phyloP scores from a whole-genome alignment of 495 filamentous ascomycete species.

The Penicillium parvum region DNA sequence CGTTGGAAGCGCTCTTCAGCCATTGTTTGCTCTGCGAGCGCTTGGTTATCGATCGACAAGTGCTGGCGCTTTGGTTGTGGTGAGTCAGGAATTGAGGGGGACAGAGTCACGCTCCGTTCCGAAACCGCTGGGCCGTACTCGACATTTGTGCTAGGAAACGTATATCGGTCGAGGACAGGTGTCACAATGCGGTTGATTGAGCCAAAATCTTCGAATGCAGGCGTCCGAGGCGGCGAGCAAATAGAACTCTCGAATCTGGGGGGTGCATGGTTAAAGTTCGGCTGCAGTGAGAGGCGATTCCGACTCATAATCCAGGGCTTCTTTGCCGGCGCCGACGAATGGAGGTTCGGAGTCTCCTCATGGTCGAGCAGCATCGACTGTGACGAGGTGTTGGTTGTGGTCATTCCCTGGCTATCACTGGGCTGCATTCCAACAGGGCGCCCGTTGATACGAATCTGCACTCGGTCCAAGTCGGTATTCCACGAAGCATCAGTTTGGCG shows the following conservation, averaged over 20 bases:
- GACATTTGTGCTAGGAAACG: too few species aligned
- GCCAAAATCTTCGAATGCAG: constrained; percentile 2
- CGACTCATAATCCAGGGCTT: background rate
- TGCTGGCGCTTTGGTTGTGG: background rate
- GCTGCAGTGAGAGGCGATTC: background rate
- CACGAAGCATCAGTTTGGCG: constrained; percentile 6
- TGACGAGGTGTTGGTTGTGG: constrained; percentile 21
- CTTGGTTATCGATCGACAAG: constrained; percentile 20
- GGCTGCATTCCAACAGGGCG: constrained; percentile 6
- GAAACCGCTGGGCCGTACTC: too few species aligned
- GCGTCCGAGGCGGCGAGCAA: too few species aligned
- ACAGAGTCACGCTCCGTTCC: background rate
- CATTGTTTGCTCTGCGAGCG: constrained; percentile 1
- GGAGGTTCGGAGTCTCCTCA: constrained; percentile 7
- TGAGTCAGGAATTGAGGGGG: background rate
- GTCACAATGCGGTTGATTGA: background rate
- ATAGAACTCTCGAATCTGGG: background rate
- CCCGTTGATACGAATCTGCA: constrained; percentile 30
- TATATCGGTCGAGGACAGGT: too few species aligned
- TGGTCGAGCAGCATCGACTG: constrained; percentile 35
- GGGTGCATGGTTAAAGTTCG: background rate
- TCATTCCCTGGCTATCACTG: background rate
- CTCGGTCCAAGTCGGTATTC: constrained; percentile 4
- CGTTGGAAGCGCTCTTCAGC: background rate
- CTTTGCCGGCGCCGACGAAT: background rate